phyloP scores from a whole-genome alignment of 306 rosid species.

The Gastrolobium bilobum region DNA sequence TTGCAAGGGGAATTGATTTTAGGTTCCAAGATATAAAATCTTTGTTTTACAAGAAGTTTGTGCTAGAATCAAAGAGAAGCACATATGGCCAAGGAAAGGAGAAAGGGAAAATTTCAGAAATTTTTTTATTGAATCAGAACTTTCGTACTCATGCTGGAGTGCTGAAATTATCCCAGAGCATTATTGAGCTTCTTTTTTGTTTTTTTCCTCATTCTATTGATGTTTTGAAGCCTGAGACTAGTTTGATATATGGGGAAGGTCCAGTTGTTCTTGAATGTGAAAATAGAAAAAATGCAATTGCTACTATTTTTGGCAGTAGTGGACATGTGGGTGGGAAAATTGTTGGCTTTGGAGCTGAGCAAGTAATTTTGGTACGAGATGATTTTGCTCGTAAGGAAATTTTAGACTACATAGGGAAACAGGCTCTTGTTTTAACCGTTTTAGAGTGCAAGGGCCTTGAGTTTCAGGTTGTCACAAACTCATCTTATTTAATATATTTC shows the following conservation, averaged over 20 bases:
- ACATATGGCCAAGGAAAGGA: slow-evolving; percentile 48
- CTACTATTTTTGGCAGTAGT: slow-evolving; percentile 72
- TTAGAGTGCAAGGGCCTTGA: slow-evolving; percentile 92
- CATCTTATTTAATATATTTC: background rate
- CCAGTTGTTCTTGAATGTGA: slow-evolving; percentile 71
- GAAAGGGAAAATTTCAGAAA: slow-evolving; percentile 62
- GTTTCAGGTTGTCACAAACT: slow-evolving; percentile 66
- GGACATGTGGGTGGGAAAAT: slow-evolving; percentile 52
- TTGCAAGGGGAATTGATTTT: slow-evolving; percentile 86
- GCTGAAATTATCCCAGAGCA: slow-evolving; percentile 73
- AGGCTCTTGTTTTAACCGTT: slow-evolving; percentile 80
- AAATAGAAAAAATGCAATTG: slow-evolving; percentile 67
- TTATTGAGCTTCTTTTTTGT: slow-evolving; percentile 69
- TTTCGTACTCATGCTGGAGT: slow-evolving; percentile 85
- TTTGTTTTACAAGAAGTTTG: slow-evolving; percentile 72
- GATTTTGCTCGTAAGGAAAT: slow-evolving; percentile 63
- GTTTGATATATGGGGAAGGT: slow-evolving; percentile 75
- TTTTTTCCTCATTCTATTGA: slow-evolving; percentile 80
- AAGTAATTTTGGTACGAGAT: slow-evolving; percentile 85
- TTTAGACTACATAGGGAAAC: slow-evolving; percentile 63
- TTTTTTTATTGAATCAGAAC: slow-evolving; percentile 65
- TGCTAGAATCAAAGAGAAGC: slow-evolving; percentile 52
- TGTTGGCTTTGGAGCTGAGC: slow-evolving; percentile 88
- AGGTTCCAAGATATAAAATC: slow-evolving; percentile 74
- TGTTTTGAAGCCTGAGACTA: slow-evolving; percentile 74